Evolutionary conservation across 2,329 filamentous ascomycete species (phyloP), one percentile per base, ranked within the genome.

Genomic region (Aspergillus sp.): DNA sequence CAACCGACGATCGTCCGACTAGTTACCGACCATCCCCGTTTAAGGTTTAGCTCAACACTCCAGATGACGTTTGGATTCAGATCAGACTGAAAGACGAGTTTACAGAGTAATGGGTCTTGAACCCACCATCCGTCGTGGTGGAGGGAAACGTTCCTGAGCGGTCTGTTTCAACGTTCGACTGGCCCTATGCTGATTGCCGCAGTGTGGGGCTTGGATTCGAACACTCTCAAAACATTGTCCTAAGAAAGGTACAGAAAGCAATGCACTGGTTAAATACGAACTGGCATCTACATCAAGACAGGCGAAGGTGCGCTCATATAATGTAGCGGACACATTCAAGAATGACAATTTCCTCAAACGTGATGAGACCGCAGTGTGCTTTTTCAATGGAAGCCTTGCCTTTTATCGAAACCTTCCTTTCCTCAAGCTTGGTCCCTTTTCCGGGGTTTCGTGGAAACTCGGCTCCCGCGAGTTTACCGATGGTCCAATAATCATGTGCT

Each of bases 1-100:
- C 12, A 39, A 57, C 29, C 31, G 57, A 53, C 54, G 60, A 62
- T 59, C 57, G 16, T 55, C 39, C 52, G 32, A 53, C 57, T 54
- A 59, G 49, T 39, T 9, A 26, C 18, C 12, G 22, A 45, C 60
- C 55, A 62, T 52, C 46, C 36, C 14, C 31, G 29, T 10, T 54
- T 57, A 59, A 59, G 31, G 57, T 59, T 62, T 49, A 46, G 31
- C 20, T 57, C 54, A 47, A 24, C 36, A 45, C 47, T 29, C 36
- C 52, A 26, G 47, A n/a, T 57, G 52, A 53, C 47, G 54, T 57
- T 57, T 57, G 14, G 2, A n/a, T 42, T 16, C 36, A 7, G 54
- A 47, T 59, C 46, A 11, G 46, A 50, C 50, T 29, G 31, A 24
- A 22, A 16, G n/a, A 39, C 10, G 50, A 11, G 22, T 46, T 24